Evolutionary conservation across 164 flowering plant species (phyloP), one percentile per base, ranked within the genome.

Genomic region (Pachysandra terminalis): DNA sequence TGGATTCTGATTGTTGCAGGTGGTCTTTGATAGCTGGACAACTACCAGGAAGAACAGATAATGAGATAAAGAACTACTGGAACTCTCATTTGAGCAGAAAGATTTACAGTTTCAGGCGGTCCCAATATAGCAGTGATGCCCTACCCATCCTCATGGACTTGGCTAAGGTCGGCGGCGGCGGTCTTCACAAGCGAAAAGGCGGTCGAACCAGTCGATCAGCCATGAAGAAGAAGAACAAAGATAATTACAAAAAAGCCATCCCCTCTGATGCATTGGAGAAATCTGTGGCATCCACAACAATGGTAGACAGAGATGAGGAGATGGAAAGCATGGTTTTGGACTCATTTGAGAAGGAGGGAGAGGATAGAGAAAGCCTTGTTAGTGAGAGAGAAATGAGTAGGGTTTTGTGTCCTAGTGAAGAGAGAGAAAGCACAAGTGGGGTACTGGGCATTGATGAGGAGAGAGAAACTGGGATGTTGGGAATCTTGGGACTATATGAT

Each of bases 51-150:
- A 86, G 97, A 82, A 91, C 97, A 52, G 97, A 91, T 77, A 91
- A 91, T 68, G 97, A 91, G 73, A 89, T 91, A 19, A 91, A 91
- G 71, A 91, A 91, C 64, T 85, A 91, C 67, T 91, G 96, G 98
- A 92, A 92, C 71, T 88, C 96, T 25, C 90, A 88, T 62, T 69
- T 92, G 68, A 88, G 96, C 65, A 75, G 93, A 53, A 86, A 83
- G 77, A 69, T 92, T 21, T 76, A 85, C 67, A 82, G 65, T 32
- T 83, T 84, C 55, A 79, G 83, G 61, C 80, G 77, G n/a, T n/a
- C n/a, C n/a, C n/a, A n/a, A 60, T 75, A 73, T 3, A 23, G 52
- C 19, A 59, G 63, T 45, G 78, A 56, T 6, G 21, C 58, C 0
- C 67, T 41, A 19, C 65, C 75, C 51, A 28, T 69, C 9, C 19